Evolutionary conservation across 2,329 filamentous ascomycete genomes (phyloP), one percentile per base, ranked within the genome.

Genomic region (Pseudogymnoascus sp.): DNA sequence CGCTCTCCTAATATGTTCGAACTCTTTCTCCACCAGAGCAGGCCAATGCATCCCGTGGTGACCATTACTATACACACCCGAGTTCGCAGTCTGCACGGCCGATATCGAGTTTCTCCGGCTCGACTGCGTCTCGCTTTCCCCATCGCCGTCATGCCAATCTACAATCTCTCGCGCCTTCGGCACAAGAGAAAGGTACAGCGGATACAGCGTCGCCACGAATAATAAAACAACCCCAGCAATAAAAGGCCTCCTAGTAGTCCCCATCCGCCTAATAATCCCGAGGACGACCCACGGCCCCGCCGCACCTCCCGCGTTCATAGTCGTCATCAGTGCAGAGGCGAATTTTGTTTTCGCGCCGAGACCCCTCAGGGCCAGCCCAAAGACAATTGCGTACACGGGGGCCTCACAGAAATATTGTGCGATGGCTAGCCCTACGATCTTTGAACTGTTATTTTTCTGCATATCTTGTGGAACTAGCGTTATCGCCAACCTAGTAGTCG

Each of bases 371-470:
- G 88, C 89, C 9, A 93, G 80, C 4, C 88, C 85, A 66, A 92
- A 90, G 65, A 93, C 86, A 3, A 91, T 87, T 0, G 91, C 90
- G 80, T 90, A 95, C 68, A 89, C 84, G 63, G 90, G 89, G 0
- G 86, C 88, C 71, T 91, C 89, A 69, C 88, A 89, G 73, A 93
- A 90, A 66, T 90, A 85, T 65, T 88, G 88, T 33, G 91, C 69
- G 48, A 86, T 79, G 4, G 89, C 76, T 68, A 90, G 86, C n/a
- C 84, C 77, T 31, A 77, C 74, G 17, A 84, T 70, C 0, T 33
- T 35, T 13, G 48, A 1, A 13, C 15, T 55, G 29, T 35, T 4
- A 2, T 13, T 10, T 15, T 21, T 33, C n/a, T 15, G 5, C 9
- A 55, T 81, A 64, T 65, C 83, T 78, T 0, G 80, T n/a, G 67